Percentiles rank a stretch among this genome's conserved stretches.
These are phyloP conservation scores for Phylloporus scabripes DNA, from an alignment of 768 basidiomycete species.

Conservation along the genomic window DNA sequence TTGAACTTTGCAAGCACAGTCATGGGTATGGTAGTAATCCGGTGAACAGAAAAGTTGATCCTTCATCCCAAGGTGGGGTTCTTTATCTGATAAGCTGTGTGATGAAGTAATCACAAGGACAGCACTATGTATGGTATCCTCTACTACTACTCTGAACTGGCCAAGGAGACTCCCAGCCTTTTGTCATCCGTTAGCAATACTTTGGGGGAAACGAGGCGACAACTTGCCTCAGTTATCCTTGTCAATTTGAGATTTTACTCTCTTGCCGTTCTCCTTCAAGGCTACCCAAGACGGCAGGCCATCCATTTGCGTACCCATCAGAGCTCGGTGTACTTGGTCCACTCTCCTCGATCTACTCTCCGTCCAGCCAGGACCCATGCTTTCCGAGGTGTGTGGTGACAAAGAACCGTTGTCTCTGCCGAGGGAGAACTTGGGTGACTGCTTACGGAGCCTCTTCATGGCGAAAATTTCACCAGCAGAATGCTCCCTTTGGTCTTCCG, in stretches of 20 bases:
- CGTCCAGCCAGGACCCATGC: constrained; percentile 29
- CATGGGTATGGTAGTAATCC: constrained; percentile 14
- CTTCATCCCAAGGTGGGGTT: too few relatives aligned
- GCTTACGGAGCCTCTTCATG: constrained; percentile 10
- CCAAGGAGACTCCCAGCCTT: background rate
- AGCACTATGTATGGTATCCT: too few relatives aligned
- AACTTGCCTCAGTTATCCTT: constrained; percentile 14
- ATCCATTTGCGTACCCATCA: constrained; percentile 28
- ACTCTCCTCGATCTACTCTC: constrained; percentile 24
- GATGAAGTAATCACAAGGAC: background rate
- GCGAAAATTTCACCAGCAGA: constrained; percentile 9
- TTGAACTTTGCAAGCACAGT: constrained; percentile 23
- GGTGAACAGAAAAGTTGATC: background rate
- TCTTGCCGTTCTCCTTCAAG: constrained; percentile 25
- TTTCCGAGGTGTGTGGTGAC: constrained; percentile 9
- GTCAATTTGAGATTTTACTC: constrained; percentile 16
- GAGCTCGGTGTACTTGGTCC: constrained; percentile 20
- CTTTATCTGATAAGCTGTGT: constrained; percentile 2
- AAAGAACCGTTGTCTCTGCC: constrained; percentile 19
- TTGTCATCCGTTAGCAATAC: constrained; percentile 1
- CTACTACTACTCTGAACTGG: too few relatives aligned
- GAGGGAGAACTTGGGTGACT: constrained; percentile 24
- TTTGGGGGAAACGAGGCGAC: background rate
- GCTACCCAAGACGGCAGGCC: constrained; percentile 31
- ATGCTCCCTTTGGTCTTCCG: constrained; percentile 17